phyloP scores from a whole-genome alignment of 768 basidiomycete genomes.

The Sarcodon aspratus region DNA sequence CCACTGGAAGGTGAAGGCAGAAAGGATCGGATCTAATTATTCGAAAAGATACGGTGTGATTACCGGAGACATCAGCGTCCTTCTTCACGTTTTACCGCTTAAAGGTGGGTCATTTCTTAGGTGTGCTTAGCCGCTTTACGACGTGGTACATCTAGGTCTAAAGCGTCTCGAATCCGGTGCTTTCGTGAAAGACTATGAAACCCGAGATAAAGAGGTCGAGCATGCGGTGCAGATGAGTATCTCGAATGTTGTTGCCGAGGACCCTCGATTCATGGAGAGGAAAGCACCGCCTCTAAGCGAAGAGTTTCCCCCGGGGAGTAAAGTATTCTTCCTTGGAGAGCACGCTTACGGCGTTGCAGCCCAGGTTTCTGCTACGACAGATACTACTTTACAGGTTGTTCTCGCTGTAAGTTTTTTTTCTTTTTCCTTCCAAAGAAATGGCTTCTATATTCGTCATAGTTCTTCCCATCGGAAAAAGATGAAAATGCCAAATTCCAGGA shows the following conservation, averaged over 20 bases:
- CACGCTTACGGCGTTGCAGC: constrained; percentile 95
- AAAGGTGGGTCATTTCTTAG: constrained; percentile 47
- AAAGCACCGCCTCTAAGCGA: constrained; percentile 72
- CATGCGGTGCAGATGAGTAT: constrained; percentile 84
- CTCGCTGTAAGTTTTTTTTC: constrained; percentile 53
- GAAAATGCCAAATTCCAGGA: constrained; percentile 74
- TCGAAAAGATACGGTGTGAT: constrained; percentile 86
- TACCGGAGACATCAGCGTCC: constrained; percentile 66
- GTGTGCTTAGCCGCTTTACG: neutral
- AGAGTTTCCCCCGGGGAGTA: constrained; percentile 84
- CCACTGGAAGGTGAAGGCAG: constrained; percentile 73
- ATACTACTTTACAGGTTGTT: constrained; percentile 64
- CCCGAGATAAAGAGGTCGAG: constrained; percentile 67
- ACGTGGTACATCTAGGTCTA: constrained; percentile 42
- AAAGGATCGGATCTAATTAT: constrained; percentile 72
- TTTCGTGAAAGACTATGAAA: constrained; percentile 92
- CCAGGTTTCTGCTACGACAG: constrained; percentile 66
- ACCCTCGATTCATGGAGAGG: constrained; percentile 77
- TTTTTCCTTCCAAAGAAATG: neutral
- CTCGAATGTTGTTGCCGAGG: constrained; percentile 72
- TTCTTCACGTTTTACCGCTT: constrained; percentile 83
- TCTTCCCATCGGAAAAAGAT: constrained; percentile 72
- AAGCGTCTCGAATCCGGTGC: constrained; percentile 84
- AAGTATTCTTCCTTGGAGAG: constrained; percentile 93
- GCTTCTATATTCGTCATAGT: constrained; percentile 31